Evolutionary conservation across 257 asterid genomes (phyloP), one percentile per base, ranked within the genome.

Genomic region (Solanum lycopersicoides): DNA sequence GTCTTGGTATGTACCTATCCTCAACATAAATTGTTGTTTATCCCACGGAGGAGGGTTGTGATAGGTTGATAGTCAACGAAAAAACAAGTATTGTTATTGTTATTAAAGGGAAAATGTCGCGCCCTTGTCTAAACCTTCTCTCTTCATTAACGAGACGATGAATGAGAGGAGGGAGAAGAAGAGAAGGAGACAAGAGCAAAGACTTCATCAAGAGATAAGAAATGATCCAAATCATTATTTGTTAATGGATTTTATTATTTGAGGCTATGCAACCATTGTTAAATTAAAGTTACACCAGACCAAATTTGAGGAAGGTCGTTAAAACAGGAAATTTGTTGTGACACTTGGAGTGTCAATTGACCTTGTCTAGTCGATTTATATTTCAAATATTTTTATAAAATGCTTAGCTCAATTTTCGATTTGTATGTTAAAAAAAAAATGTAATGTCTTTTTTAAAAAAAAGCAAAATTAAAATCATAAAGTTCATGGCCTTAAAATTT

Each of bases 131-230:
- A 74, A 45, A 42, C 91, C 90, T 88, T 87, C 69, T 79, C 84
- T 87, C 91, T 87, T 90, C 69, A 82, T 83, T 75, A 84, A 82
- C 6, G 18, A 75, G 30, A 12, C 14, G 45, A 8, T 84, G 45
- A 12, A 72, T 53, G 45, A 90, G 88, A 88, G 91, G 91, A 89
- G 53, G 89, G 86, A 88, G 92, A 86, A 85, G 68, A 50, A 82
- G 88, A 86, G 88, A 89, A 88, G 90, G 89, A 28, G 88, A 89
- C 88, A 88, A 84, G 83, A 83, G 77, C 90, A 86, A 86, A 83
- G 84, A 66, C 73, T 83, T 88, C 89, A 88, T 82, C 53, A 87
- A 90, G 63, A 56, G 56, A 87, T 76, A 11, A 76, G 11, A 86
- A 82, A 16, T 20, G 8, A 83, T 13, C 5, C 50, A 85, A 77